These are phyloP conservation scores for Amylocystis lapponica DNA, from an alignment of 768 basidiomycete genomes.

Conservation along the genomic window DNA sequence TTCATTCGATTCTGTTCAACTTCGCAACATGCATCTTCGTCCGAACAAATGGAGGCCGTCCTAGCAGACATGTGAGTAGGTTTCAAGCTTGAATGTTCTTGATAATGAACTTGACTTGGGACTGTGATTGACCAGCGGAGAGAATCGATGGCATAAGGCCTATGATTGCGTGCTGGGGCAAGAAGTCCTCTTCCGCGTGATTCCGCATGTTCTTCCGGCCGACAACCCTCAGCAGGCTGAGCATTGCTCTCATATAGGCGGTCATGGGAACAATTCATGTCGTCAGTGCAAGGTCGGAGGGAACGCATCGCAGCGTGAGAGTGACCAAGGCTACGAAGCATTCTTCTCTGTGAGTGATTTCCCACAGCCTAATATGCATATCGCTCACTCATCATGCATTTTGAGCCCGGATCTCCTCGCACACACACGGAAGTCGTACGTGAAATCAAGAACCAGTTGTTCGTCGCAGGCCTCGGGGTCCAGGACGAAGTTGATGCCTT, in stretches of 20 bases:
- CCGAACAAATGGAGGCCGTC: constrained; percentile 34
- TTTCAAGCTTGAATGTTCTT: constrained; percentile 14
- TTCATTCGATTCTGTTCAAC: constrained; percentile 35
- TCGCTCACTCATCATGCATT: constrained; percentile 7
- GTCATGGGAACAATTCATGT: constrained; percentile 35
- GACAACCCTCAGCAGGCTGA: constrained; percentile 22
- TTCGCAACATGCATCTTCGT: constrained; percentile 29
- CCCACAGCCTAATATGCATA: constrained; percentile 7
- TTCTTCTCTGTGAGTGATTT: constrained; percentile 1
- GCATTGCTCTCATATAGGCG: constrained; percentile 30
- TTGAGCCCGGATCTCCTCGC: constrained; percentile 13
- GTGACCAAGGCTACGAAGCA: constrained; percentile 1
- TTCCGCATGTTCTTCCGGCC: constrained; percentile 8
- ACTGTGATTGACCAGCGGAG: too few relatives aligned
- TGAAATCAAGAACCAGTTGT: constrained; percentile 27
- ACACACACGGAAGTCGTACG: constrained; percentile 13
- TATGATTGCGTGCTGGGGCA: constrained; percentile 8
- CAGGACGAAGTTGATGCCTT: constrained; percentile 18
- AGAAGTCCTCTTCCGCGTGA: constrained; percentile 7
- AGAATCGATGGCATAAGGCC: constrained; percentile 12
- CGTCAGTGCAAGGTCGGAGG: constrained; percentile 15
- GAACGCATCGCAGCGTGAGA: not conserved
- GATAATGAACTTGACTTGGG: too few relatives aligned
- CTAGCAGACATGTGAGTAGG: constrained; percentile 24
- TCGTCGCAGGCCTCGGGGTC: constrained; percentile 27